Conservation (phyloP, 2,329 filamentous ascomycete genomes). For the Trematosphaeria pertusa region DNA sequence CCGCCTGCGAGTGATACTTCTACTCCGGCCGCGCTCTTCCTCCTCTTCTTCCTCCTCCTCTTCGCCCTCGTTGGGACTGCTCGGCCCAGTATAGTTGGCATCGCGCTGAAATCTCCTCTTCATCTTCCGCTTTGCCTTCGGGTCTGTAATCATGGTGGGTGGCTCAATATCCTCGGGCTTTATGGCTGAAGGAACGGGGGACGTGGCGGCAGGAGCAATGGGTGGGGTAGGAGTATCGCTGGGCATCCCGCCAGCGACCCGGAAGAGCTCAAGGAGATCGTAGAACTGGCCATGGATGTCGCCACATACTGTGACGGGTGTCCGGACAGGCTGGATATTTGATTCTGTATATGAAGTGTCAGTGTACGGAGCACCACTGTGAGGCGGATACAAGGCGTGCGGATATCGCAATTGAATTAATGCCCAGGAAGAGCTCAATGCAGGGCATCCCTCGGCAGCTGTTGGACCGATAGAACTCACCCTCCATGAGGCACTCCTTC, state of each 20-base stretch:
- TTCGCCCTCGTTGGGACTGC: constrained; percentile 56
- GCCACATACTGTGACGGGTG: constrained; percentile 95
- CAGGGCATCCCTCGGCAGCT: neutral
- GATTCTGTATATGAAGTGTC: constrained; percentile 68
- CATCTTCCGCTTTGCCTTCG: constrained; percentile 86
- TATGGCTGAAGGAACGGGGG: constrained; percentile 74
- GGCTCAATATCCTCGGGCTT: constrained; percentile 92
- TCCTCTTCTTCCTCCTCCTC: constrained; percentile 58
- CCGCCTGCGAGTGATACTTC: constrained; percentile 49
- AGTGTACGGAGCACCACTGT: constrained; percentile 3
- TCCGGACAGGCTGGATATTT: constrained; percentile 97
- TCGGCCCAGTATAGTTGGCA: constrained; percentile 61
- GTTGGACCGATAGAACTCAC: constrained; percentile 57
- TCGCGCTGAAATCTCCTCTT: constrained; percentile 62
- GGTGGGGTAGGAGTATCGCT: constrained; percentile 69
- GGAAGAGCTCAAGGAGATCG: constrained; percentile 94
- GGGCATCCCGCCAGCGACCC: constrained; percentile 95
- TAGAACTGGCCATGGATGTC: constrained; percentile 99
- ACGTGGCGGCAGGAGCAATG: constrained; percentile 71
- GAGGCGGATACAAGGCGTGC: constrained; percentile 2
- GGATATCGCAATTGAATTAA: no score
- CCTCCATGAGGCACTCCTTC: constrained; percentile 99
- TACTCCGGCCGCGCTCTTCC: constrained; percentile 54
- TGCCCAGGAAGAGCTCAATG: no score
- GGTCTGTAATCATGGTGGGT: constrained; percentile 85